Evolutionary conservation across 805 yeast genomes (phyloP).

Genomic region (Brettanomyces sp.): DNA sequence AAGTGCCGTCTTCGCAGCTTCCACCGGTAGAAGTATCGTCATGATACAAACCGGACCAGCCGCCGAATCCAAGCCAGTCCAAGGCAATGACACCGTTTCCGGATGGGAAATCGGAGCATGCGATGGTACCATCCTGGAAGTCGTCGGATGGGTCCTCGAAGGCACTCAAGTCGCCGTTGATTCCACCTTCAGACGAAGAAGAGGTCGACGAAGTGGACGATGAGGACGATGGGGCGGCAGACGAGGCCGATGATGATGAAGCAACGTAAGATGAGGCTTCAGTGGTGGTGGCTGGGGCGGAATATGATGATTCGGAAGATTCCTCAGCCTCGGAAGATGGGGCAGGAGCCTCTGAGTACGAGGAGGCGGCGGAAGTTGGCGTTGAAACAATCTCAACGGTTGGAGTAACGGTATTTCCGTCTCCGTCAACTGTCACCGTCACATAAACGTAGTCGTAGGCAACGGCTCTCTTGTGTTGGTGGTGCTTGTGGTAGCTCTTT

Average conservation of each 20-base stretch:
- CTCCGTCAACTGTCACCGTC: slow-evolving; percentile 42
- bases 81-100: slow-evolving; percentile 79
- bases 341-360: slow-evolving; percentile 14
- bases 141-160: slow-evolving; percentile 47
- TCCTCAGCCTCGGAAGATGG: slow-evolving; percentile 16
- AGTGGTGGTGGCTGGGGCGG: neutral
- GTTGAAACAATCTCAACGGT: slow-evolving; percentile 21
- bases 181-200: slow-evolving; percentile 27
- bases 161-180: slow-evolving; percentile 49
- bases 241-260: slow-evolving; percentile 22
- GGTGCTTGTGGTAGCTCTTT: slow-evolving; percentile 43
- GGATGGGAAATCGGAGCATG: slow-evolving; percentile 63
- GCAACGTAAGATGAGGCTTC: slow-evolving; percentile 16
- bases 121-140: slow-evolving; percentile 65
- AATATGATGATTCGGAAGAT: neutral
- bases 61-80: slow-evolving; percentile 63
- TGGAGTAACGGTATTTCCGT: slow-evolving; percentile 35
- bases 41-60: slow-evolving; percentile 54
- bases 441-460: slow-evolving; percentile 40
- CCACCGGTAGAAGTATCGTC: slow-evolving; percentile 37
- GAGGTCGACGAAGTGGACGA: slow-evolving; percentile 20
- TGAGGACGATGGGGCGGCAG: slow-evolving; percentile 18
- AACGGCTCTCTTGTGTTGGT: slow-evolving; percentile 50
- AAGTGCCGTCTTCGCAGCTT: slow-evolving; percentile 76
- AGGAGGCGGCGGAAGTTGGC: slow-evolving; percentile 15